Percentiles rank a stretch among this genome's conserved stretches.
Conservation (phyloP, 2,329 filamentous ascomycete genomes). For the Ceratocystis ficicola region DNA sequence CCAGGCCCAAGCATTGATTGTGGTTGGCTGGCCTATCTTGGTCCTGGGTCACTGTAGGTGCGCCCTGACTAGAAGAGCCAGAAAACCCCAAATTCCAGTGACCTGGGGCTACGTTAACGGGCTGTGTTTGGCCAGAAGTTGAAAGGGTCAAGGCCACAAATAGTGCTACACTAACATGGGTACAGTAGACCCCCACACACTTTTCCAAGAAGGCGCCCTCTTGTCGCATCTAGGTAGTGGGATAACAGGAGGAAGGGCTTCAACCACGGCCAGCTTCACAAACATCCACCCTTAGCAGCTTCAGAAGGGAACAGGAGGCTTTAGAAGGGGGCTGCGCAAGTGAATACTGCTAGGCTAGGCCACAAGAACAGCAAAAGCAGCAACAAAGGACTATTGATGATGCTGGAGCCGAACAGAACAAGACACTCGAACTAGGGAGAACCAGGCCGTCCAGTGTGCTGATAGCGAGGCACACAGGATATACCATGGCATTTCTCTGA, state of each 20-base stretch:
- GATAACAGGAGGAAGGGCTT: conserved; percentile 16
- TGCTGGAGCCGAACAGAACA: no score
- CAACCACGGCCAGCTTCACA: conserved; percentile 3
- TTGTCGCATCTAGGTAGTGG: conserved; percentile 17
- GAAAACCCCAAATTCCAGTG: background rate
- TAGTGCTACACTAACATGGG: no score
- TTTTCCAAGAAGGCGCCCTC: background rate
- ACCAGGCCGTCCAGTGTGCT: background rate
- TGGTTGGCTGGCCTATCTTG: no score
- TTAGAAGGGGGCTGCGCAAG: no score
- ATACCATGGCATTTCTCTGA: background rate
- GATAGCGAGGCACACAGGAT: background rate
- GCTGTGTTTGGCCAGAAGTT: background rate
- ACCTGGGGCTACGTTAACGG: background rate
- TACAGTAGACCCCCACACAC: background rate
- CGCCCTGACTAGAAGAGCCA: conserved; percentile 1
- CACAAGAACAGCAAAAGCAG: no score
- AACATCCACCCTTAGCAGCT: background rate
- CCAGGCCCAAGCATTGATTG: background rate
- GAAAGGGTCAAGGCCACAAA: background rate
- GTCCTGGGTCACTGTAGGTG: background rate
- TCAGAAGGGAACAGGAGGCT: conserved; percentile 10
- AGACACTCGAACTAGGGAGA: no score
- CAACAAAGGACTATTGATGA: no score
- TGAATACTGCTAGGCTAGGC: no score